Conservation (phyloP, 192 early-diverging fungal species). For the Lobosporangium transversale region DNA sequence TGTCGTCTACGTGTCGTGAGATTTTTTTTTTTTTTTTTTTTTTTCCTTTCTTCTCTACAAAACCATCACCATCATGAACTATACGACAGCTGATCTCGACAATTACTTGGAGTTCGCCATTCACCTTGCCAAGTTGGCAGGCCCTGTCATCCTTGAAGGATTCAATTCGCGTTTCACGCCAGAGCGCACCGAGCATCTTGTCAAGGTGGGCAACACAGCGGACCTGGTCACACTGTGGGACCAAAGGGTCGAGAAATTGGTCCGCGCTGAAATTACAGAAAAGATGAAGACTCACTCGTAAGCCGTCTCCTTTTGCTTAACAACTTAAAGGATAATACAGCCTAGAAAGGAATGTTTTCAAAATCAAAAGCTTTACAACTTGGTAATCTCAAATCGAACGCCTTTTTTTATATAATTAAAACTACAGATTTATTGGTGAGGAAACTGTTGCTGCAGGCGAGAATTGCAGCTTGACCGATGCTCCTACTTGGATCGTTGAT, state of each 20-base stretch:
- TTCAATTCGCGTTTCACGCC: slow-evolving; percentile 57
- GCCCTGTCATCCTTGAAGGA: slow-evolving; percentile 66
- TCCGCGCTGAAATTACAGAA: slow-evolving; percentile 61
- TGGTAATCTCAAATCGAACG: too few species aligned
- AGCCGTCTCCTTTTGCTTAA: too few species aligned
- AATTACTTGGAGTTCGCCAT: slow-evolving; percentile 60
- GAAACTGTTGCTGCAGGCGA: slow-evolving; percentile 76
- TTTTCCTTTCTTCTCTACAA: background rate
- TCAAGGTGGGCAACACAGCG: slow-evolving; percentile 71
- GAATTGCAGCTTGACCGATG: slow-evolving; percentile 65
- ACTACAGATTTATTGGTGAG: slow-evolving; percentile 88
- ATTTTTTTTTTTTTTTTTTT: background rate
- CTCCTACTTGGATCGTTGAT: slow-evolving; percentile 92
- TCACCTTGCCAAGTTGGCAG: slow-evolving; percentile 64
- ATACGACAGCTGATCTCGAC: slow-evolving; percentile 42
- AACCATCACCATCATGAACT: slow-evolving; percentile 19
- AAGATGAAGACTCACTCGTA: slow-evolving; percentile 60
- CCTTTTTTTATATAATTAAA: too few species aligned
- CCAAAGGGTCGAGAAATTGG: slow-evolving; percentile 76
- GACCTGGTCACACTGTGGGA: slow-evolving; percentile 92
- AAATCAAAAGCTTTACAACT: too few species aligned
- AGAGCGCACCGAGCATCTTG: slow-evolving; percentile 52
- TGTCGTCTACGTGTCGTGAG: background rate
- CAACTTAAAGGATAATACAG: too few species aligned
- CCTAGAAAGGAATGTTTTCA: too few species aligned